phyloP scores from a whole-genome alignment of 352 stramenopile genomes.

The Pythium aristosporum region DNA sequence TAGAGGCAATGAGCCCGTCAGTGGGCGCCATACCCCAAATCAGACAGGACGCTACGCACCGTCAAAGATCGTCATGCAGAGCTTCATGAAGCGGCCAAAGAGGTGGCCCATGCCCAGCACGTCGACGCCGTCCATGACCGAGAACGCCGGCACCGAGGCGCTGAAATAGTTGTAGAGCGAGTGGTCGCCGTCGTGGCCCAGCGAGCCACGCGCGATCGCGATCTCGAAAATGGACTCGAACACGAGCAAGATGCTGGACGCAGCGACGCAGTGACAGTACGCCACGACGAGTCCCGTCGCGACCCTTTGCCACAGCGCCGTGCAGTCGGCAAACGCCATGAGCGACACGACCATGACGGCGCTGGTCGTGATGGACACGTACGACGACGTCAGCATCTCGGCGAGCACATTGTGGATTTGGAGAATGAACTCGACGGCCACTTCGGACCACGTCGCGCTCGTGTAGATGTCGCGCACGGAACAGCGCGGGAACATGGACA shows the following conservation, averaged over 20 bases:
- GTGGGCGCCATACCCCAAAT: not conserved
- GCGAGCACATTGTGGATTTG: slow-evolving; percentile 56
- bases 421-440: slow-evolving; percentile 40
- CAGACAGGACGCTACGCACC: slow-evolving; percentile 33
- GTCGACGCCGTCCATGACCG: slow-evolving; percentile 60
- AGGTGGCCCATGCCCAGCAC: slow-evolving; percentile 58
- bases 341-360: slow-evolving; percentile 56
- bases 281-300: slow-evolving; percentile 49
- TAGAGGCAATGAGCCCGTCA: slow-evolving; percentile 2
- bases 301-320: slow-evolving; percentile 57
- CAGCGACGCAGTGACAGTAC: slow-evolving; percentile 59
- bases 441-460: slow-evolving; percentile 43
- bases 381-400: slow-evolving; percentile 76
- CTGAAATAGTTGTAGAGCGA: slow-evolving; percentile 81
- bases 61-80: slow-evolving; percentile 86
- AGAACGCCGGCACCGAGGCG: slow-evolving; percentile 70
- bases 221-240: slow-evolving; percentile 83
- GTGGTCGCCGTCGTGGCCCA: slow-evolving; percentile 65
- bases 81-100: slow-evolving; percentile 67
- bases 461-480: slow-evolving; percentile 73
- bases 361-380: slow-evolving; percentile 67
- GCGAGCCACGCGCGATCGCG: slow-evolving; percentile 54
- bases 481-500: slow-evolving; percentile 93
- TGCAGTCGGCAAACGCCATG: slow-evolving; percentile 74
- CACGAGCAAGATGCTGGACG: slow-evolving; percentile 70